A percentile compares a stretch with the other conserved stretches of the same genome.
These are phyloP conservation scores for Alternaria dauci DNA, from an alignment of 2,329 filamentous ascomycete species.

Conservation along the genomic window DNA sequence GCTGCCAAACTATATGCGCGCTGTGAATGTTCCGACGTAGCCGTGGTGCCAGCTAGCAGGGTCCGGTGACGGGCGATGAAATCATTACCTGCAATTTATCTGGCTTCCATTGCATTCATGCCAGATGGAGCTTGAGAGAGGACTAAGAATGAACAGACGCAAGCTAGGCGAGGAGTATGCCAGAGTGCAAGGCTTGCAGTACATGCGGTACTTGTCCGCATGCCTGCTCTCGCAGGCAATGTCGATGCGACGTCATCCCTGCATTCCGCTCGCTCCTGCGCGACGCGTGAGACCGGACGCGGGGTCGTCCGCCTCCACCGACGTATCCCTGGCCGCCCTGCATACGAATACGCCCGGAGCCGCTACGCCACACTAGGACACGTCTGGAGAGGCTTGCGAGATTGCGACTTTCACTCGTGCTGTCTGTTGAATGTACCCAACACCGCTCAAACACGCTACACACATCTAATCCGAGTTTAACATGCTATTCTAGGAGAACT, in stretches of 20 bases:
- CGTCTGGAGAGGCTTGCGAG: slow-evolving; percentile 15
- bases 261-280: slow-evolving; percentile 10
- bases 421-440: neutral
- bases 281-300: slow-evolving; percentile 7
- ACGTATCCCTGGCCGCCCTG: slow-evolving; percentile 6
- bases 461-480: neutral
- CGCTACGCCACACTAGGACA: slow-evolving; percentile 16
- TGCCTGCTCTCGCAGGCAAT: slow-evolving; percentile 2
- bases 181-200: slow-evolving; percentile 9
- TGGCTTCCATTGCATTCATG: neutral
- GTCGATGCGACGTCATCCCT: slow-evolving; percentile 29
- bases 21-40: slow-evolving; percentile 21
- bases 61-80: slow-evolving; percentile 26
- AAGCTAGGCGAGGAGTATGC: neutral
- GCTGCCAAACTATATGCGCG: slow-evolving; percentile 4
- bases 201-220: neutral
- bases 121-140: neutral
- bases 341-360: slow-evolving; percentile 2
- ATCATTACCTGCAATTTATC: slow-evolving; percentile 15
- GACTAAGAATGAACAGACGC: neutral
- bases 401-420: neutral
- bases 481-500: neutral
- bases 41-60: slow-evolving; percentile 23
- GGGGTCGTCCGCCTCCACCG: slow-evolving; percentile 21
- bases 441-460: neutral